Evolutionary conservation across 805 yeast genomes (phyloP).

Genomic region (Kluyveromyces lactis): DNA sequence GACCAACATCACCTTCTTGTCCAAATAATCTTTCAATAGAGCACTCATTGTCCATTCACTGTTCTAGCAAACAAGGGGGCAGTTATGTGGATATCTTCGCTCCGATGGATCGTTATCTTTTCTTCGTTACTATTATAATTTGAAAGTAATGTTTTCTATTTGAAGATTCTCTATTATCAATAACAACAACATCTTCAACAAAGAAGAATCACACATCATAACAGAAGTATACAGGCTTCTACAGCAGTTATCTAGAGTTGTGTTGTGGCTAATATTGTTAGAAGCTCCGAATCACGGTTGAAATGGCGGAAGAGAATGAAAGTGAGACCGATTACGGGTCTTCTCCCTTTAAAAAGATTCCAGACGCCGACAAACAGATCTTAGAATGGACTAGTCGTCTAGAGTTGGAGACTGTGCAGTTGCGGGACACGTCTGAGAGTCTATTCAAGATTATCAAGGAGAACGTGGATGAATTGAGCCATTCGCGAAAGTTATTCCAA

Average conservation of each 20-base stretch:
- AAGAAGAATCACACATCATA: too few relatives aligned
- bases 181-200: too few relatives aligned
- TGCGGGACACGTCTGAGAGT: slow-evolving; percentile 27
- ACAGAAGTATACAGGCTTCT: too few relatives aligned
- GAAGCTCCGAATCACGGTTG: too few relatives aligned
- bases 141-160: too few relatives aligned
- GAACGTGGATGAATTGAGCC: slow-evolving; percentile 10
- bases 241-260: too few relatives aligned
- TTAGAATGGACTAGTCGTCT: slow-evolving; percentile 43
- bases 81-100: too few relatives aligned
- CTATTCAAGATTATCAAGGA: slow-evolving; percentile 13
- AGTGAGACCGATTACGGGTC: slow-evolving; percentile 4
- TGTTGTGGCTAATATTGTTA: too few relatives aligned
- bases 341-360: slow-evolving; percentile 2
- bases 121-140: too few relatives aligned
- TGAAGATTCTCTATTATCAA: too few relatives aligned
- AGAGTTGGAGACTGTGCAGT: slow-evolving; percentile 40
- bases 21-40: slow-evolving; percentile 23
- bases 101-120: too few relatives aligned
- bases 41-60: slow-evolving; percentile 20
- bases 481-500: slow-evolving; percentile 1
- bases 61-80: too few relatives aligned
- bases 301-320: not conserved
- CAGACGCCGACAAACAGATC: slow-evolving; percentile 29
- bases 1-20: slow-evolving; percentile 44